Conservation (phyloP, 2,329 filamentous ascomycete species). For the Arthrocladium fulminans region DNA sequence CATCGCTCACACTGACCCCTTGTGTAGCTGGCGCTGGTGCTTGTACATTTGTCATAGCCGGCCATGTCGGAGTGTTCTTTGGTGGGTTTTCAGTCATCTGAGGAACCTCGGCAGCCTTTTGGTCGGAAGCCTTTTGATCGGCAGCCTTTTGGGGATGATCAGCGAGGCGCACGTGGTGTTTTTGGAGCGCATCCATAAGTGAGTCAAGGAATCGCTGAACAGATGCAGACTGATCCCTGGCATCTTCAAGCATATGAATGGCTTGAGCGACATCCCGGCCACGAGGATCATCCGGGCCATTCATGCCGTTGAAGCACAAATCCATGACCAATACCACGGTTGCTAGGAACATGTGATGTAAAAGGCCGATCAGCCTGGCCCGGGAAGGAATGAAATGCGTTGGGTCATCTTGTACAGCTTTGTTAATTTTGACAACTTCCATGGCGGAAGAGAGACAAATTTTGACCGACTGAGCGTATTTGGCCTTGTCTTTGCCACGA, state of each 20-base stretch:
- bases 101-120: not conserved
- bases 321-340: conserved; percentile 33
- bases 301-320: conserved; percentile 33
- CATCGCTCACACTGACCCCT: not conserved
- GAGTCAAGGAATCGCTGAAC: conserved; percentile 30
- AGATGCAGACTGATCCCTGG: conserved; percentile 26
- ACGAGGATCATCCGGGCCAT: conserved; percentile 29
- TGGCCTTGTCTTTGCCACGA: conserved; percentile 28
- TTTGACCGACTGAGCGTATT: conserved; percentile 32
- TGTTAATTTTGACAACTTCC: conserved; percentile 30
- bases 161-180: conserved; percentile 22
- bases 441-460: conserved; percentile 32
- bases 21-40: not conserved
- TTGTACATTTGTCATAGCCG: not conserved
- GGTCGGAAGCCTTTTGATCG: too few species aligned
- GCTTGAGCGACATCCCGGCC: conserved; percentile 31
- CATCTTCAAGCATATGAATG: conserved; percentile 31
- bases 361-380: conserved; percentile 23
- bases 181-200: conserved; percentile 30
- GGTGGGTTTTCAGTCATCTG: not conserved
- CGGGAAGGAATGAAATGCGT: conserved; percentile 15
- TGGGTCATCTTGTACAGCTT: conserved; percentile 26
- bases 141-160: not conserved
- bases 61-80: not conserved
- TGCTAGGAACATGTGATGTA: conserved; percentile 35